Evolutionary conservation across 2,329 filamentous ascomycete species (phyloP).

Genomic region (Dactylellina cionopaga): DNA sequence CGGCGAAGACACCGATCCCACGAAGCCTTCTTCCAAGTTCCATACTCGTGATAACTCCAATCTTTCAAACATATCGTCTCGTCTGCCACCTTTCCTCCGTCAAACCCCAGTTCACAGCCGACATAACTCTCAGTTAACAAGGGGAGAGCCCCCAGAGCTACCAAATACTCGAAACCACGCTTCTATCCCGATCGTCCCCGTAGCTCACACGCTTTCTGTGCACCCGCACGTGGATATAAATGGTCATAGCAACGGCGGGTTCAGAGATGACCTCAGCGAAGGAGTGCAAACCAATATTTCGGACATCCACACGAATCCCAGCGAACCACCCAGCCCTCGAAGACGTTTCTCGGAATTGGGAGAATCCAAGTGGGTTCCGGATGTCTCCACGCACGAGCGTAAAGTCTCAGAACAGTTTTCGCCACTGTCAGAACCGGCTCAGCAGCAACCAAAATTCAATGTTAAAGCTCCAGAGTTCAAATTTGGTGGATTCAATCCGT

Average conservation of each 20-base stretch:
- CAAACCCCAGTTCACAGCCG: constrained; percentile 39
- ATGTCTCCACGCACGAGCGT: constrained; percentile 73
- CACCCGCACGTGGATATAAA: constrained; percentile 27
- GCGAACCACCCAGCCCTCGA: constrained; percentile 56
- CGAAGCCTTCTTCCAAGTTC: constrained; percentile 54
- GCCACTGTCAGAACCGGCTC: not conserved
- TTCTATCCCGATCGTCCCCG: constrained; percentile 61
- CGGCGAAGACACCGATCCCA: constrained; percentile 55
- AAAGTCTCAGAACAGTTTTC: constrained; percentile 20
- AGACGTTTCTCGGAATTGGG: constrained; percentile 48
- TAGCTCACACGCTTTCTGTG: constrained; percentile 59
- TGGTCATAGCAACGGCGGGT: constrained; percentile 34
- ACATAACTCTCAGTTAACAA: constrained; percentile 66
- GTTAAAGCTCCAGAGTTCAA: constrained; percentile 90
- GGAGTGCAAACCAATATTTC: constrained; percentile 61
- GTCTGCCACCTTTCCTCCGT: constrained; percentile 47
- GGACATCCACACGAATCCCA: constrained; percentile 57
- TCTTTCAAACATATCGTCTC: constrained; percentile 48
- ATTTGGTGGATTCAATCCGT: constrained; percentile 68
- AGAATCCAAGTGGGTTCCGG: constrained; percentile 43
- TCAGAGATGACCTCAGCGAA: constrained; percentile 59
- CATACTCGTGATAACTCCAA: constrained; percentile 53
- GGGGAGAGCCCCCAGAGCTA: constrained; percentile 76
- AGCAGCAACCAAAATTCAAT: constrained; percentile 77
- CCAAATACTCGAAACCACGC: constrained; percentile 60